Base-by-base conservation (phyloP, 805 yeast genomes). In the Maudiozyma pseudohumilis region DNA sequence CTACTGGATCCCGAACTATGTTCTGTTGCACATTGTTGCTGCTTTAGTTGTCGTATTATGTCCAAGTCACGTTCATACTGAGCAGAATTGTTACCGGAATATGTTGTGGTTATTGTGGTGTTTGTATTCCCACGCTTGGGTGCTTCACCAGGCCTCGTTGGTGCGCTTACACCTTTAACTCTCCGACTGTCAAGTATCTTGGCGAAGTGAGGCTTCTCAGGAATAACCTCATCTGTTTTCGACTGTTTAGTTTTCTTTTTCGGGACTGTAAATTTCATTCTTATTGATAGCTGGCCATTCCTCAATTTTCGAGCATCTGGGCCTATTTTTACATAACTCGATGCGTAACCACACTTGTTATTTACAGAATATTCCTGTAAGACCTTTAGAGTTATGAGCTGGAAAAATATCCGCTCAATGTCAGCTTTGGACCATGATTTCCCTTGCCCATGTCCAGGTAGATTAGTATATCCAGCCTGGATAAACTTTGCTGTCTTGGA, bases 361-460 rank as follows among this genome's bases (percentile, higher is more conserved):
- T 77, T 74, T 5, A 79, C 65, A 2, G 86, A 72, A 49, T 77
- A 80, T 54, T 88, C 96, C 40, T 68, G 69, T 25, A 92, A 56
- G 11, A 77, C 69, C 18, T 74, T 72, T 40, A 76, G 75, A 9
- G 82, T 72, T 20, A 85, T 69, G 41, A 92, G 61, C 46, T 80
- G 80, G 55, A 85, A 87, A 44, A 88, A 81, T 6, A 92, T 73
- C 43, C 97, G 66, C 57, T 88, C 95, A 22, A 84, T 68, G 25
- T 80, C 85, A 2, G 76, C 72, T 44, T 77, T 77, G n/a, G 74
- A 72, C 46, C 79, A 53, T 6, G 60, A 65, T 47, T 69, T 74
- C 4, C 95, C 95, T 20, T 61, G 61, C 2, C 96, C 95, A 53
- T 82, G 87, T 32, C 61, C 70, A n/a, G 69, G 68, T 31, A 68